A percentile compares a stretch with the other conserved stretches of the same genome.
phyloP scores from a whole-genome alignment of 2,329 filamentous ascomycete species.

The Thyridium curvatum region DNA sequence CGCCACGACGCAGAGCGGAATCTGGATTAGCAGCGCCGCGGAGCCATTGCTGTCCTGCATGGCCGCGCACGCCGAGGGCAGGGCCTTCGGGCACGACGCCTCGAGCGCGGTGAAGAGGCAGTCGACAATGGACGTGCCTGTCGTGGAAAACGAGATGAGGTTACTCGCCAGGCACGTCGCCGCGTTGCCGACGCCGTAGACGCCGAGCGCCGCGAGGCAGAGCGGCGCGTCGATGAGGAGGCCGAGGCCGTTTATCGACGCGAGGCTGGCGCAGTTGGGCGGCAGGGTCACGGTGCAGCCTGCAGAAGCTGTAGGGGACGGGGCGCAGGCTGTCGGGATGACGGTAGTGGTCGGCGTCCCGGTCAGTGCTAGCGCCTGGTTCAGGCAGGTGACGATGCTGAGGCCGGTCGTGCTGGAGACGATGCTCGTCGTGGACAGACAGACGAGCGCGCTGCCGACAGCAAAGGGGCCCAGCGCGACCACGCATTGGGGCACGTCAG shows the following conservation, averaged over 20 bases:
- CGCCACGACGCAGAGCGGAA: conserved; percentile 5
- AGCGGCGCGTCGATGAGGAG: conserved; percentile 17
- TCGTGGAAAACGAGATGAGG: not conserved
- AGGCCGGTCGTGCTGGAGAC: not conserved
- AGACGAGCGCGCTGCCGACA: not conserved
- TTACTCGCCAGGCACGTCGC: conserved; percentile 4
- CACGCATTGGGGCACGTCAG: not conserved
- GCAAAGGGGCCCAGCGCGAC: conserved; percentile 1
- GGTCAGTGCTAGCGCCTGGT: not conserved
- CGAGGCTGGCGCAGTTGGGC: not conserved
- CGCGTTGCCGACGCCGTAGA: conserved; percentile 13
- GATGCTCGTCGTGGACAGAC: not conserved
- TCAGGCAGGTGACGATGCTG: not conserved
- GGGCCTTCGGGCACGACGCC: conserved; percentile 5
- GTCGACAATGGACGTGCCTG: conserved; percentile 4
- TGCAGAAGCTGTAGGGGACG: not conserved
- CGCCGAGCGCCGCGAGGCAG: conserved; percentile 18
- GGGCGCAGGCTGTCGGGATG: not conserved
- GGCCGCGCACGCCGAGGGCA: conserved; percentile 8
- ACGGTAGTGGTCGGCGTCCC: not conserved
- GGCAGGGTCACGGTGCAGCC: conserved; percentile 5
- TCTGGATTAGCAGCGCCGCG: no score
- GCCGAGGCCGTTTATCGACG: not conserved
- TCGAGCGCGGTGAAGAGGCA: conserved; percentile 7
- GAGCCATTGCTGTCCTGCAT: no score